phyloP scores from a whole-genome alignment of 2,329 filamentous ascomycete genomes.

The Stachybotrys chlorohalonatus region DNA sequence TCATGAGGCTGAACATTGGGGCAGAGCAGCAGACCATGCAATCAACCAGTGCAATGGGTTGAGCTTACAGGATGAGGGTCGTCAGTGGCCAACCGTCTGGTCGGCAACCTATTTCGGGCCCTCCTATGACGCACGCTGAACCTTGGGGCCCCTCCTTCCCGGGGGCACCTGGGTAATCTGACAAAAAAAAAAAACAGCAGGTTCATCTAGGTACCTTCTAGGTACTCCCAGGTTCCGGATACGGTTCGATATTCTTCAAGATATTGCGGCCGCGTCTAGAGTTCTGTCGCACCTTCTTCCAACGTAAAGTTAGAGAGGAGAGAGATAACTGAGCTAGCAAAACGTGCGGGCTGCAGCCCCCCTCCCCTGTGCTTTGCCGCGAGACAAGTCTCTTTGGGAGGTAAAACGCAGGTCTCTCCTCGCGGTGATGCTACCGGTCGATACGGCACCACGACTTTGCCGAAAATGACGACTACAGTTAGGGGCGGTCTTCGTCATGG shows the following conservation, averaged over 20 bases:
- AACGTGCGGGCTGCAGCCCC: too few relatives aligned
- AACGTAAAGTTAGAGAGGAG: too few relatives aligned
- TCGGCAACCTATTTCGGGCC: background rate
- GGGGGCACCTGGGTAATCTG: background rate
- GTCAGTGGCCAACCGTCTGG: background rate
- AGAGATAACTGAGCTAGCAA: too few relatives aligned
- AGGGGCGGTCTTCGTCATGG: slow-evolving; percentile 9
- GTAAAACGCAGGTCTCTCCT: background rate
- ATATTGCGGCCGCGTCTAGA: too few relatives aligned
- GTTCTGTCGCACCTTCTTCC: too few relatives aligned
- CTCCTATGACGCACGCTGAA: background rate
- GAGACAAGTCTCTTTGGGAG: background rate
- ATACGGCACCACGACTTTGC: background rate
- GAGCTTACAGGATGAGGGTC: too few relatives aligned
- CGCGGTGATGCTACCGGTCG: background rate
- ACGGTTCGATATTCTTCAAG: too few relatives aligned
- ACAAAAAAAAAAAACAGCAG: background rate
- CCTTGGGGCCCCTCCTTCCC: background rate
- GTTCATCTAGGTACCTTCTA: background rate
- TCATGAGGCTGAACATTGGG: background rate
- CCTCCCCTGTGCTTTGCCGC: background rate
- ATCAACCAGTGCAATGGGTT: background rate
- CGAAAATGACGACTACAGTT: slow-evolving; percentile 1
- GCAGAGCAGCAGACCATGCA: background rate
- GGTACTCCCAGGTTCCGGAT: too few relatives aligned